Evolutionary conservation across 176 grass and related monocot species (phyloP).

Genomic region (Oryza meyeriana): DNA sequence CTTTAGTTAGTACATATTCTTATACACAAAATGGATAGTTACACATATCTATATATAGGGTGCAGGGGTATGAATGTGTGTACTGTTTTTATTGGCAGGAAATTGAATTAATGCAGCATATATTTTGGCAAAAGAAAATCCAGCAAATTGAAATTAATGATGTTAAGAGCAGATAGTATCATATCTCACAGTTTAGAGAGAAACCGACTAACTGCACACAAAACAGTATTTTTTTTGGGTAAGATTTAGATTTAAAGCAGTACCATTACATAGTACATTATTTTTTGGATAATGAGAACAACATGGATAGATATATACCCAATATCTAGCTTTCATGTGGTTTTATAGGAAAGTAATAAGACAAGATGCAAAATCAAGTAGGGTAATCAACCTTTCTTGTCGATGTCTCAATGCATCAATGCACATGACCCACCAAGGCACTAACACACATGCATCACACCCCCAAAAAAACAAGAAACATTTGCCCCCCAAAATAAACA

Average conservation of each 20-base stretch:
- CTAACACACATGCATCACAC: background rate
- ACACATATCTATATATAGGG: background rate
- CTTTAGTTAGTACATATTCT: conserved; percentile 26
- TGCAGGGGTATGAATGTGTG: background rate
- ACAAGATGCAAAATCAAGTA: conserved; percentile 19
- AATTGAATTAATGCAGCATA: background rate
- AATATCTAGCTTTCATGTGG: background rate
- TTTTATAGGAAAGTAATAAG: background rate
- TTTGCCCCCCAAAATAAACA: background rate
- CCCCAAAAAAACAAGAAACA: background rate
- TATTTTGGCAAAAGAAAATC: background rate
- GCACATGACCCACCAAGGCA: conserved; percentile 15
- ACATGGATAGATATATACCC: background rate
- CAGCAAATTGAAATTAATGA: background rate
- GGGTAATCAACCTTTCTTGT: conserved; percentile 14
- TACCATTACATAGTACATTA: background rate
- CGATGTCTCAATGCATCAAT: conserved; percentile 12
- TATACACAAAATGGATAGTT: background rate
- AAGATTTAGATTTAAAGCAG: too few relatives aligned
- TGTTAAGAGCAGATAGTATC: too few relatives aligned
- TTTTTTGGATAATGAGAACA: background rate
- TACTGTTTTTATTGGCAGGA: background rate
- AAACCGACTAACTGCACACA: background rate
- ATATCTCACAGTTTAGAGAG: background rate
- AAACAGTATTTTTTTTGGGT: background rate